phyloP scores from a whole-genome alignment of 495 filamentous ascomycete species.

The Trichoderma virens region DNA sequence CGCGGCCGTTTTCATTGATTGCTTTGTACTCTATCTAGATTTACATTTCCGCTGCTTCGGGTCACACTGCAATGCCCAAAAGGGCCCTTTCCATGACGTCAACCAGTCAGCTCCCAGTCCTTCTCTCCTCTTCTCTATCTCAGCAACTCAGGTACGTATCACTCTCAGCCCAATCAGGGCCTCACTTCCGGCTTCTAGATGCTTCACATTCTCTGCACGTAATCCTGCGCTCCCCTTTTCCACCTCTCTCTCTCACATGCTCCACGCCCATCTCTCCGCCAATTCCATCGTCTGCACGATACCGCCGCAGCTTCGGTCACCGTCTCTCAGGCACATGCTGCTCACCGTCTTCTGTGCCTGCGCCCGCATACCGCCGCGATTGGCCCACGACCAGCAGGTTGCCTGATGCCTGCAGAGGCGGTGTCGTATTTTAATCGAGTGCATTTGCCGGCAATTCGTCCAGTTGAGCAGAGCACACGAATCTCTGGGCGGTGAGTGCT shows the following conservation, averaged over 20 bases:
- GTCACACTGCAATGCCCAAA: too few relatives aligned
- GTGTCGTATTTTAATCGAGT: not conserved
- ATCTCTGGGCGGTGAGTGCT: not conserved
- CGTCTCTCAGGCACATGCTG: constrained; percentile 5
- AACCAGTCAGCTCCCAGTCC: too few relatives aligned
- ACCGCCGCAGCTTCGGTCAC: not conserved
- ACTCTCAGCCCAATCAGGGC: too few relatives aligned
- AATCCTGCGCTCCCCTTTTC: too few relatives aligned
- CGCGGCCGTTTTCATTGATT: too few relatives aligned
- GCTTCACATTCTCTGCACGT: too few relatives aligned
- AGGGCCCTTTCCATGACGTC: too few relatives aligned
- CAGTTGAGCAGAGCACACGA: not conserved
- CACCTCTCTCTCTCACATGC: not conserved
- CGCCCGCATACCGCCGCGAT: not conserved
- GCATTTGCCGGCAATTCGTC: constrained; percentile 6
- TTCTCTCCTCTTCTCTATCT: too few relatives aligned
- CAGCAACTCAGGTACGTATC: too few relatives aligned
- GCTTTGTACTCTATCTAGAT: too few relatives aligned
- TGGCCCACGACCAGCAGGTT: not conserved
- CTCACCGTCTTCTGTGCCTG: constrained; percentile 5
- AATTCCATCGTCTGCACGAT: not conserved
- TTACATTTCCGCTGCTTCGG: too few relatives aligned
- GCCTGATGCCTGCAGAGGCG: constrained; percentile 5
- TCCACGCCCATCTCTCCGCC: not conserved
- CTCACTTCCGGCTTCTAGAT: too few relatives aligned